Conservation (phyloP, 306 rosid genomes). For the cucumber (Cucumis sativus) region Cucumber_9930_V3 NC_026658.2:16874501-16875000, state of each 20-base stretch:
- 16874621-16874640: neutral
- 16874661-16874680: neutral
- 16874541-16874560: neutral
- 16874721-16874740: neutral
- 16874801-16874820: slow-evolving; percentile 22
- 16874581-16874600: neutral
- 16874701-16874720: neutral
- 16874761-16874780: neutral
- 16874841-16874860: slow-evolving; percentile 73
- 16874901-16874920: slow-evolving; percentile 3
- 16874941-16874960: slow-evolving; percentile 3
- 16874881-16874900: slow-evolving; percentile 7
- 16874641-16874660: neutral
- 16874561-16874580: neutral
- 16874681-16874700: neutral
- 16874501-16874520: neutral
- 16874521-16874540: neutral
- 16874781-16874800: neutral
- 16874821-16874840: slow-evolving; percentile 14
- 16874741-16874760: neutral
- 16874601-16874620: neutral
- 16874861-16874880: slow-evolving; percentile 43
- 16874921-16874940: slow-evolving; percentile 1
- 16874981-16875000: slow-evolving; percentile 13
- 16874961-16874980: slow-evolving; percentile 25